Evolutionary conservation across 2,329 filamentous ascomycete species (phyloP).

Genomic region (Apiospora arundinis): DNA sequence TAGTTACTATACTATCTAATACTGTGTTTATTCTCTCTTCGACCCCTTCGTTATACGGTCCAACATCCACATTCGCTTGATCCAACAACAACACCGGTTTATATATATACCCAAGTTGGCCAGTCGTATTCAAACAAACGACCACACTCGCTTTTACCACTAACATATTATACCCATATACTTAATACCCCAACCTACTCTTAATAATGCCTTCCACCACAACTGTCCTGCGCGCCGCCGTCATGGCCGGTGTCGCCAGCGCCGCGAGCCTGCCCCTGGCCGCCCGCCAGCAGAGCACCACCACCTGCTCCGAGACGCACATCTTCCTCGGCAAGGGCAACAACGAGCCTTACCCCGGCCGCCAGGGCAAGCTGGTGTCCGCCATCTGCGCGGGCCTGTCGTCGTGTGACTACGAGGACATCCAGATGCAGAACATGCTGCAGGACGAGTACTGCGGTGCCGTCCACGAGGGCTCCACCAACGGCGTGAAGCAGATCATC

Average conservation of each 20-base stretch:
- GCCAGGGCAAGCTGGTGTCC: constrained; percentile 39
- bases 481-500: constrained; percentile 45
- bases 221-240: constrained; percentile 20
- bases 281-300: constrained; percentile 22
- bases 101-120: background rate
- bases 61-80: constrained; percentile 6
- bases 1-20: constrained; percentile 9
- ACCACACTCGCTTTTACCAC: background rate
- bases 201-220: constrained; percentile 22
- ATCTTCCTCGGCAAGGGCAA: constrained; percentile 38
- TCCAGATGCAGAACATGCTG: constrained; percentile 40
- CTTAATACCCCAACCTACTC: constrained; percentile 3
- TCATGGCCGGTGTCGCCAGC: constrained; percentile 20
- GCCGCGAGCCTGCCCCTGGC: constrained; percentile 8
- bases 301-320: constrained; percentile 32
- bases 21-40: background rate
- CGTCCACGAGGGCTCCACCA: constrained; percentile 43
- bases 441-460: constrained; percentile 43
- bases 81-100: background rate
- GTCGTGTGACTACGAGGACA: constrained; percentile 35
- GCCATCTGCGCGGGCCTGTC: constrained; percentile 38
- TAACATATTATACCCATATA: background rate
- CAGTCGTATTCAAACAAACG: background rate
- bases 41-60: background rate
- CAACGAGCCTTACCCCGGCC: constrained; percentile 44